Evolutionary conservation across 1,139 yeast genomes (phyloP), one percentile per base, ranked within the genome.

Genomic region (Cylindricascospora bacillispora): DNA sequence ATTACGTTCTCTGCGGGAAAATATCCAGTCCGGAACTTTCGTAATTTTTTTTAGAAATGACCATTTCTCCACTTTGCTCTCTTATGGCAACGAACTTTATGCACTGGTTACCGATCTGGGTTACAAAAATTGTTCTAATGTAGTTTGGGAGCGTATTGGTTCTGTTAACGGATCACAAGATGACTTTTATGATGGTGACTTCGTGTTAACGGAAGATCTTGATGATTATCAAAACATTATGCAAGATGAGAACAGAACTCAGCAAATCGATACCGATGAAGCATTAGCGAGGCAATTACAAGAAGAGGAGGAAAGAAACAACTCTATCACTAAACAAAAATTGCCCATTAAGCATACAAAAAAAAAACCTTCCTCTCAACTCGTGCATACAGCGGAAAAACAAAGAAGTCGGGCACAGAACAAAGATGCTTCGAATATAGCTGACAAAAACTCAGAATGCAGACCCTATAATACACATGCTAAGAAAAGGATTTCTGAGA

Each of bases 11-110:
- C 42, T 73, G 28, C 42, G 54, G 14, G 54, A 56, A 3, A 47
- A 63, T 11, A 51, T 80, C 28, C 52, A 61, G 29, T 56, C 62
- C 10, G 63, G 65, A 14, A 56, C 73, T 20, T 63, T 78, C 37
- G 65, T 73, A 1, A 71, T 85, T 1, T 67, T 85, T 35, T 85
- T 85, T 59, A 63, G 94, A 44, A 85, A 85, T 52, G 82, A 83
- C 52, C 95, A 83, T 53, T 85, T 81, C 54, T 69, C 70, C 35
- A 79, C 94, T 0, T 54, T 83, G 10, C 67, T 67, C 47, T 79
- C 78, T 46, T 35, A 55, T 26, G 54, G 63, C 39, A 53, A 60
- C 31, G 67, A 65, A 43, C 54, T 82, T 35, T 73, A 71, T 52
- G 49, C 72, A 3, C 54, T 85, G 27, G 73, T 82, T 6, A 80